Evolutionary conservation across 1,284 basidiomycete species (phyloP), one percentile per base, ranked within the genome.

Genomic region (Tylopilus orsonianus): DNA sequence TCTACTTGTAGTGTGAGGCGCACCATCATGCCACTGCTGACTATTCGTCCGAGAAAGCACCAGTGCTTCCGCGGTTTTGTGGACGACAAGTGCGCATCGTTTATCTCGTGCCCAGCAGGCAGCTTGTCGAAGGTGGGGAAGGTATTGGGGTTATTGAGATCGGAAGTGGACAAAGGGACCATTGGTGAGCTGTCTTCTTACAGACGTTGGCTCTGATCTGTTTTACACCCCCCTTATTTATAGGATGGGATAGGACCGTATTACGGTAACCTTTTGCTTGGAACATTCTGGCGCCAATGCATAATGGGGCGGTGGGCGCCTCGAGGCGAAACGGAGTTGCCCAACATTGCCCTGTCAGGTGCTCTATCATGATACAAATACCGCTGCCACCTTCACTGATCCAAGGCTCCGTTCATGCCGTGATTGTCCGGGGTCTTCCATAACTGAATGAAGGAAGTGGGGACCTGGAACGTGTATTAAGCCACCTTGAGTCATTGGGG

Each of bases 1-100:
- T 68, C 56, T 16, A 68, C 62, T 14, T 62, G 38, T 16, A 65
- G 42, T 2, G 40, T 44, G 46, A 65, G 62, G 39, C 62, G 62
- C 33, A 65, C 65, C 14, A 55, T 19, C 16, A 55, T 49, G 18
- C 22, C 24, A 4, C 52, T 65, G 14, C 56, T 61, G 42, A 68
- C 46, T 9, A 64, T 54, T 18, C 41, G 52, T 5, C 65, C 62
- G 5, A 64, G 54, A 37, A 66, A 66, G 23, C 65, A 64, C 62
- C 62, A 64, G 41, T 64, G 62, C 34, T 50, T 63, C 22, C 53
- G 60, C 22, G 62, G 58, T 36, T 49, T 66, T 14, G 44, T 44
- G 6, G 64, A 57, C 32, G 62, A 57, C 38, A 55, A 55, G 49
- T 55, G 53, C 13, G 49, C 19, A 12, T 56, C 51, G 7, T 46